These are phyloP conservation scores for Mollisia scopiformis DNA, from an alignment of 2,329 filamentous ascomycete genomes.

Conservation along the genomic window DNA sequence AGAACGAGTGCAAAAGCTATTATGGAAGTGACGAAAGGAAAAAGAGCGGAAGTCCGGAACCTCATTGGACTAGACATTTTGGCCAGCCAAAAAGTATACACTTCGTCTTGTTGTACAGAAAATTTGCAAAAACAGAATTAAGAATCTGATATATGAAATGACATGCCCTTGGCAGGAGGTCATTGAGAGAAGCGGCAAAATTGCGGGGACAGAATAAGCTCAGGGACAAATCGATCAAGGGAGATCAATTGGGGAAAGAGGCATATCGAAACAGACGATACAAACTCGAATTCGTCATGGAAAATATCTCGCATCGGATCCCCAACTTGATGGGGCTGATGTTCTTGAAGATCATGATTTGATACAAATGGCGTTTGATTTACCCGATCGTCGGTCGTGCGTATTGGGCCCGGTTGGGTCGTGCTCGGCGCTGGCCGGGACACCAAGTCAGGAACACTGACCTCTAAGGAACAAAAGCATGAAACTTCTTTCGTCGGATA, in stretches of 20 bases:
- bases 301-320: not conserved
- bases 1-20: conserved; percentile 11
- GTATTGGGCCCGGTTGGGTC: too few relatives aligned
- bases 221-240: not conserved
- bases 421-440: too few relatives aligned
- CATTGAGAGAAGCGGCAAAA: not conserved
- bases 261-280: not conserved
- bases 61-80: conserved; percentile 10
- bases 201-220: not conserved
- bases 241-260: not conserved
- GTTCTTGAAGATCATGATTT: not conserved
- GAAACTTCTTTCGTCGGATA: too few relatives aligned
- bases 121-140: not conserved
- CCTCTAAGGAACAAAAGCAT: too few relatives aligned
- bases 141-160: not conserved
- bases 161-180: not conserved
- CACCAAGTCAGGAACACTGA: too few relatives aligned
- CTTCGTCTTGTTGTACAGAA: not conserved
- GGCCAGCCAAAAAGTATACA: not conserved
- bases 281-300: not conserved
- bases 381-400: too few relatives aligned
- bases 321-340: not conserved
- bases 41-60: conserved; percentile 11
- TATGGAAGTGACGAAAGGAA: conserved; percentile 9
- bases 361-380: not conserved